A percentile compares a stretch with the other conserved stretches of the same genome.
These are phyloP conservation scores for Begonia peltatifolia DNA, from an alignment of 306 rosid species.

Conservation along the genomic window DNA sequence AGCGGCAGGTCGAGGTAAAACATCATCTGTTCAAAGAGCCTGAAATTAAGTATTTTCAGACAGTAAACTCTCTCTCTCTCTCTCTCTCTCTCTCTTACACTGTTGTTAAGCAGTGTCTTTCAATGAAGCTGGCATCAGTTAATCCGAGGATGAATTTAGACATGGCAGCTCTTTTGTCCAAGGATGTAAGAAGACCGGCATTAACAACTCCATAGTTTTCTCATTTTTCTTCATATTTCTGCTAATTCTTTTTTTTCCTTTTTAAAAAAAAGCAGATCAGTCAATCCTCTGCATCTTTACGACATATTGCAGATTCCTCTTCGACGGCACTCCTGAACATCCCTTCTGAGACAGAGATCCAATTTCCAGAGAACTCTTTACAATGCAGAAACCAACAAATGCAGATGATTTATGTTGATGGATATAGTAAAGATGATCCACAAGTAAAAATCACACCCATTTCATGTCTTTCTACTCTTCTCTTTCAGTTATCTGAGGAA, in stretches of 20 bases:
- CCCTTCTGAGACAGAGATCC: slow-evolving; percentile 17
- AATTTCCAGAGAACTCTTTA: slow-evolving; percentile 9
- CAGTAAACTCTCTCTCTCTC: too few species aligned
- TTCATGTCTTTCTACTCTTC: neutral
- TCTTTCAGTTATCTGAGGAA: slow-evolving; percentile 7
- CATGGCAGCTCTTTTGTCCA: slow-evolving; percentile 32
- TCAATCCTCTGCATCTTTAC: slow-evolving; percentile 26
- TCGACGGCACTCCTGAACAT: slow-evolving; percentile 18
- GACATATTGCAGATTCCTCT: slow-evolving; percentile 13
- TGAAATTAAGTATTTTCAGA: too few species aligned
- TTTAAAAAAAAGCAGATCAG: slow-evolving; percentile 15
- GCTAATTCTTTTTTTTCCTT: too few species aligned
- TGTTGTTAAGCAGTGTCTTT: slow-evolving; percentile 35
- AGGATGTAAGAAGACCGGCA: slow-evolving; percentile 22
- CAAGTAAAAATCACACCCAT: slow-evolving; percentile 13
- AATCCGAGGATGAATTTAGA: slow-evolving; percentile 42
- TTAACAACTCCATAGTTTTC: too few species aligned
- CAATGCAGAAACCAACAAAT: slow-evolving; percentile 10
- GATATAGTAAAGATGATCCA: slow-evolving; percentile 18
- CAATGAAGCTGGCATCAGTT: slow-evolving; percentile 47
- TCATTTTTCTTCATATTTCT: too few species aligned
- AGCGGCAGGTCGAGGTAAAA: slow-evolving; percentile 50
- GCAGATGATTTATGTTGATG: slow-evolving; percentile 2
- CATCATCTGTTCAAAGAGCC: neutral
- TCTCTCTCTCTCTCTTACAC: too few species aligned